These are phyloP conservation scores for Hanseniaspora singularis DNA, from an alignment of 805 yeast species.

Conservation along the genomic window DNA sequence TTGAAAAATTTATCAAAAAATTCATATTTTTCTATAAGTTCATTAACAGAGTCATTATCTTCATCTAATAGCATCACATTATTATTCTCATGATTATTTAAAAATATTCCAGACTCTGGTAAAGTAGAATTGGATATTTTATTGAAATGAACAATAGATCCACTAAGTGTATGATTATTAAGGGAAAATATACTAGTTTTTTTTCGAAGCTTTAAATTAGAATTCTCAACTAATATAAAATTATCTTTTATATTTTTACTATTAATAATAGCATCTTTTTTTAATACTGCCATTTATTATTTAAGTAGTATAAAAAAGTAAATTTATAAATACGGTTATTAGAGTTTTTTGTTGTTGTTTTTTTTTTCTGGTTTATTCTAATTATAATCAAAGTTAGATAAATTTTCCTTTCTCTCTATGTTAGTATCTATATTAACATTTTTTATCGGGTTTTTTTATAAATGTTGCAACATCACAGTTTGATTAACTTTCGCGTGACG, in stretches of 20 bases:
- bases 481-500: no score
- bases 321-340: slow-evolving; percentile 51
- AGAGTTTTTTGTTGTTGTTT: no score
- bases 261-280: slow-evolving; percentile 3
- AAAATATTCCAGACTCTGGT: slow-evolving; percentile 9
- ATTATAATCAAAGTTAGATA: no score
- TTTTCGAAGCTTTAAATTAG: slow-evolving; percentile 1
- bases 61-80: not conserved
- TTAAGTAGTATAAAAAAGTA: slow-evolving; percentile 51
- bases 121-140: not conserved
- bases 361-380: no score
- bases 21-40: not conserved
- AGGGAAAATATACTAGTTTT: slow-evolving; percentile 3
- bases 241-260: not conserved
- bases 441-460: no score
- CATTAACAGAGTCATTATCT: not conserved
- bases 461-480: no score
- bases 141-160: not conserved
- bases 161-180: not conserved
- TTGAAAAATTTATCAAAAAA: slow-evolving; percentile 1
- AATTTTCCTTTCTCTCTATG: no score
- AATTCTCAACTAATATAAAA: slow-evolving; percentile 1
- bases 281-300: slow-evolving; percentile 31
- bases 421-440: no score
- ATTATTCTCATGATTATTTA: not conserved